Evolutionary conservation across 352 stramenopile genomes (phyloP).

Genomic region (Halophytophthora polymorphica): DNA sequence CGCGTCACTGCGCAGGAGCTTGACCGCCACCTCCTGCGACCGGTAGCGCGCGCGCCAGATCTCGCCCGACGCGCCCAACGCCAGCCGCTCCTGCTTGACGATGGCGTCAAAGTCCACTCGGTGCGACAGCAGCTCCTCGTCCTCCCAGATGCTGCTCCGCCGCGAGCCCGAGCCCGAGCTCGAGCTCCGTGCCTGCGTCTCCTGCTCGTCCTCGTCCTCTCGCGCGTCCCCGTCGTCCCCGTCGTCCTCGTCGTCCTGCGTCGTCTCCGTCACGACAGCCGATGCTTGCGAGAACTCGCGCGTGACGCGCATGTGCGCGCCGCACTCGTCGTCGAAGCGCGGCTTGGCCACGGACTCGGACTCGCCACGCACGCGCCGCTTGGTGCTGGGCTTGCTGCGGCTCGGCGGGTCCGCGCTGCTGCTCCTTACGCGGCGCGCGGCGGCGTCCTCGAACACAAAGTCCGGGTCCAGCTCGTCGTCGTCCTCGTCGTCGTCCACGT

Average conservation of each 20-base stretch:
- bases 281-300: slow-evolving; percentile 1
- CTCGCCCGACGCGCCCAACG: slow-evolving; percentile 33
- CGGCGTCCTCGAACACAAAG: slow-evolving; percentile 42
- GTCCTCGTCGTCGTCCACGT: slow-evolving; percentile 1
- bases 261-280: slow-evolving; percentile 5
- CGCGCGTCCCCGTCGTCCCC: no score
- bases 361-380: slow-evolving; percentile 6
- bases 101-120: slow-evolving; percentile 41
- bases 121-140: slow-evolving; percentile 56
- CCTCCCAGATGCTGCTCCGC: slow-evolving; percentile 42
- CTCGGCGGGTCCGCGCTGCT: no score
- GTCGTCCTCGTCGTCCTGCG: neutral
- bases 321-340: slow-evolving; percentile 13
- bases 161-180: neutral
- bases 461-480: slow-evolving; percentile 25
- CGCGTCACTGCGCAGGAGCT: slow-evolving; percentile 25
- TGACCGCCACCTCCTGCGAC: slow-evolving; percentile 36
- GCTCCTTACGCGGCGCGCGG: slow-evolving; percentile 12
- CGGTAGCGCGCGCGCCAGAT: slow-evolving; percentile 47
- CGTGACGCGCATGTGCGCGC: slow-evolving; percentile 1
- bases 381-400: neutral
- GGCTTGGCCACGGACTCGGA: neutral
- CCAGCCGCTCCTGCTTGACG: slow-evolving; percentile 27
- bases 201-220: slow-evolving; percentile 2
- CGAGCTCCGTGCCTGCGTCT: slow-evolving; percentile 1